Evolutionary conservation across 768 basidiomycete species (phyloP).

Genomic region (Rhizopogon vulgaris): DNA sequence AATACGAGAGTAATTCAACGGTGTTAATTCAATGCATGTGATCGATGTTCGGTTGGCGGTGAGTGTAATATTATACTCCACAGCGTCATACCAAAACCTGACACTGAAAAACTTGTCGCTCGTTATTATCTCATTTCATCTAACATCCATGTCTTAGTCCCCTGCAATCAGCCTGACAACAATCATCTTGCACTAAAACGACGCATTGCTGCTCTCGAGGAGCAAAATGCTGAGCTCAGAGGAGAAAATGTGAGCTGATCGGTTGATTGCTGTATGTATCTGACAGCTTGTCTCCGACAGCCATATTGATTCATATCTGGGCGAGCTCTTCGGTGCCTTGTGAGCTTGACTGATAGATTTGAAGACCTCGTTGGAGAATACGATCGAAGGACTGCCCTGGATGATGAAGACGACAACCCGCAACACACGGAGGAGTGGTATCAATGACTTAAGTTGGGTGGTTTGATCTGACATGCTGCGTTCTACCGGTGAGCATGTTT

Average conservation of each 20-base stretch:
- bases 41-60: no score
- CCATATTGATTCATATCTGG: constrained; percentile 2
- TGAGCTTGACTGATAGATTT: constrained; percentile 1
- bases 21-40: no score
- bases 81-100: no score
- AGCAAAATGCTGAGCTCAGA: constrained; percentile 1
- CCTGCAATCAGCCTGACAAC: neutral
- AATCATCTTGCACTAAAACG: neutral
- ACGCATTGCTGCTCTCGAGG: constrained; percentile 4
- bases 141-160: neutral
- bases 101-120: no score
- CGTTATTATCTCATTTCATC: no score
- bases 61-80: no score
- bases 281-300: no score
- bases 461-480: neutral
- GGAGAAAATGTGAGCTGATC: neutral
- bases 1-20: no score
- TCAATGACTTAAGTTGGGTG: neutral
- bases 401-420: neutral
- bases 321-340: constrained; percentile 5
- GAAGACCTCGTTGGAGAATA: constrained; percentile 5
- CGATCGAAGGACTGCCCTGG: no score
- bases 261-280: no score
- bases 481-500: neutral
- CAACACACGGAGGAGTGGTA: neutral